Percentiles rank a stretch among this genome's conserved stretches.
phyloP scores from a whole-genome alignment of 73 alveolate genomes.

The Tetrahymena borealis region DNA sequence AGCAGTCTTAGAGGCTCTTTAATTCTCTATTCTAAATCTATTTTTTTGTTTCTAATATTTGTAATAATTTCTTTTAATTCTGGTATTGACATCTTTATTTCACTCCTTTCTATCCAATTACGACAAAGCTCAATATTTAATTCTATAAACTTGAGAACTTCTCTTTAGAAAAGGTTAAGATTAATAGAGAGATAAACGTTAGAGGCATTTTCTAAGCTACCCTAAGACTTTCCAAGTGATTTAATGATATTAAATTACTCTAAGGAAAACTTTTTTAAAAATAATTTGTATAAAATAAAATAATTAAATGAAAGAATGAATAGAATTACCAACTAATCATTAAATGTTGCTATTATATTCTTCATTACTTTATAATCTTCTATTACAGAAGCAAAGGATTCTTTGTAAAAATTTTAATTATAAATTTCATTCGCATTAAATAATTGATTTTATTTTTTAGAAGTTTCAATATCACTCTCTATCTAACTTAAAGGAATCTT shows the following conservation, averaged over 20 bases:
- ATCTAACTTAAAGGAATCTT: neutral
- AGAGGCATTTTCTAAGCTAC: neutral
- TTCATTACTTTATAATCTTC: neutral
- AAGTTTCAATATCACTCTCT: neutral
- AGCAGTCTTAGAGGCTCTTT: neutral
- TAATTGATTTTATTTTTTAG: neutral
- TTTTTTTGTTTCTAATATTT: neutral
- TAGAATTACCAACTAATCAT: neutral
- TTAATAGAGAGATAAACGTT: neutral
- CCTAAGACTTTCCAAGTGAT: neutral
- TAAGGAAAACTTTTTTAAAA: neutral
- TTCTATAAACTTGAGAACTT: neutral
- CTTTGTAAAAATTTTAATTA: neutral
- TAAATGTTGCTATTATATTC: neutral
- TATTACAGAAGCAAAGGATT: neutral
- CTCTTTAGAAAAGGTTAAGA: neutral
- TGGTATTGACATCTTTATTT: neutral
- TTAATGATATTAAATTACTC: neutral
- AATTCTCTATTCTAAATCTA: neutral
- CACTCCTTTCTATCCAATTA: neutral
- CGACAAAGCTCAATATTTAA: neutral
- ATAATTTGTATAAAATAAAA: too few species aligned
- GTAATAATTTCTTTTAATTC: neutral
- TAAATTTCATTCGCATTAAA: neutral
- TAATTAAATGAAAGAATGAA: neutral